Evolutionary conservation across 2,329 filamentous ascomycete genomes (phyloP), one percentile per base, ranked within the genome.

Genomic region (Iodosphaeria phyllophila): DNA sequence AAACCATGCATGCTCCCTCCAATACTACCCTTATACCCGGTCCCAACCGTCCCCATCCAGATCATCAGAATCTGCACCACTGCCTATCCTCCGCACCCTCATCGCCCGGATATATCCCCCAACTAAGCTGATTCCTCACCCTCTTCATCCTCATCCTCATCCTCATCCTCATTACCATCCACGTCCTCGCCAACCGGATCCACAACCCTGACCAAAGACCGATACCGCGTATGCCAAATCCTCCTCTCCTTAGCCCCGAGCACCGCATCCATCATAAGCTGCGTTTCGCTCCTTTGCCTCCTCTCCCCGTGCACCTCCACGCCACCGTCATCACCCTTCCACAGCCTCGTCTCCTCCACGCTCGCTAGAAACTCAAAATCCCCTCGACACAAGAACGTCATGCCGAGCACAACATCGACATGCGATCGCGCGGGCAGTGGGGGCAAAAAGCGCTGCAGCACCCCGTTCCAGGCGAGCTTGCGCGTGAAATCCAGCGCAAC

Each of bases 391-490:
- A 92, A 62, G 16, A 74, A 64, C 20, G 78, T 78, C 21, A 84
- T 60, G 4, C 77, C 77, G 4, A 91, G 49, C 2, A 60, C 57
- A 13, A 78, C 56, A 31, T 73, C 63, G 0, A 60, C 56, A n/a
- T 50, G 64, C 22, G 62, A 55, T 4, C 67, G 63, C 0, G 70
- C 65, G 5, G 50, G 47, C 2, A 92, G 43, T 5, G 65, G 42
- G 0, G 75, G 70, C 0, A 92, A 52, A 2, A 66, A 59, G 40
- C 74, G 73, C 50, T 93, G 84, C 29, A 92, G 50, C 16, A 77
- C 72, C 2, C 84, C 84, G 34, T 82, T 86, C 74, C 80, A 89
- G 2, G 74, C 73, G 27, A 92, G 63, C 33, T 82, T 79, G 40
- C 79, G 73, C 20, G 76, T 76, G 28, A 86, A 67, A 43, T 92